Percentiles rank a stretch among this genome's conserved stretches.
These are phyloP conservation scores for Monilinia vaccinii-corymbosi DNA, from an alignment of 2,329 filamentous ascomycete species.

Conservation along the genomic window DNA sequence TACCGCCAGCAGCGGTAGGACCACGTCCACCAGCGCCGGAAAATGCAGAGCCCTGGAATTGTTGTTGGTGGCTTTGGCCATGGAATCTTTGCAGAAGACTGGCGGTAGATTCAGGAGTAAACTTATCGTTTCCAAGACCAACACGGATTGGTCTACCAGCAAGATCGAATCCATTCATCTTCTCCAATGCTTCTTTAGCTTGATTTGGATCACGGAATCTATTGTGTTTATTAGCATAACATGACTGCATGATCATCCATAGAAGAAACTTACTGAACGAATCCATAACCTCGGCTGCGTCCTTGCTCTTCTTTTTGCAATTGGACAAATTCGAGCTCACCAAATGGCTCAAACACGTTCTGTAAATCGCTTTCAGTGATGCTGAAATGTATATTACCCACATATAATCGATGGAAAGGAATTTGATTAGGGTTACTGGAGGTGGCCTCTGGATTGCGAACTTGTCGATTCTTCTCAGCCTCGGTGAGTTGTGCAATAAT, in stretches of 20 bases:
- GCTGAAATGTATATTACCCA: conserved; percentile 99
- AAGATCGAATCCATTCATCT: conserved; percentile 99
- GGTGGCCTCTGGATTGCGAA: conserved; percentile 65
- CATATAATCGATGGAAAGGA: conserved; percentile 95
- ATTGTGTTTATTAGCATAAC: conserved; percentile 32
- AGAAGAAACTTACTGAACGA: conserved; percentile 74
- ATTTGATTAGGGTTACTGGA: conserved; percentile 69
- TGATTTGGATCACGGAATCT: conserved; percentile 86
- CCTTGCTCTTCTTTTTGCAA: conserved; percentile 92
- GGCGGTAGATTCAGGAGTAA: conserved; percentile 92
- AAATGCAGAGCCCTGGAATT: conserved; percentile 83
- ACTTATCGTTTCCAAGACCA: conserved; percentile 99
- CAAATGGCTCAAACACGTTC: conserved; percentile 95
- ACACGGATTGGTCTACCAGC: conserved; percentile 96
- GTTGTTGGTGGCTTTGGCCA: conserved; percentile 59
- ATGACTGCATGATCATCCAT: background rate
- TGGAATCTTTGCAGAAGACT: conserved; percentile 88
- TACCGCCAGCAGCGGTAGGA: conserved; percentile 64
- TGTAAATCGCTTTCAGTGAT: conserved; percentile 94
- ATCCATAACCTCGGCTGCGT: conserved; percentile 90
- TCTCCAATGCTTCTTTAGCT: conserved; percentile 89
- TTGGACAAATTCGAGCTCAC: conserved; percentile 94
- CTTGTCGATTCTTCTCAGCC: conserved; percentile 98
- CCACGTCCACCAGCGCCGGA: conserved; percentile 84
- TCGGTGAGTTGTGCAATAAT: conserved; percentile 98